A percentile compares a stretch with the other conserved stretches of the same genome.
Evolutionary conservation across 805 yeast species (phyloP).

Genomic region (Yarrowia sp.): DNA sequence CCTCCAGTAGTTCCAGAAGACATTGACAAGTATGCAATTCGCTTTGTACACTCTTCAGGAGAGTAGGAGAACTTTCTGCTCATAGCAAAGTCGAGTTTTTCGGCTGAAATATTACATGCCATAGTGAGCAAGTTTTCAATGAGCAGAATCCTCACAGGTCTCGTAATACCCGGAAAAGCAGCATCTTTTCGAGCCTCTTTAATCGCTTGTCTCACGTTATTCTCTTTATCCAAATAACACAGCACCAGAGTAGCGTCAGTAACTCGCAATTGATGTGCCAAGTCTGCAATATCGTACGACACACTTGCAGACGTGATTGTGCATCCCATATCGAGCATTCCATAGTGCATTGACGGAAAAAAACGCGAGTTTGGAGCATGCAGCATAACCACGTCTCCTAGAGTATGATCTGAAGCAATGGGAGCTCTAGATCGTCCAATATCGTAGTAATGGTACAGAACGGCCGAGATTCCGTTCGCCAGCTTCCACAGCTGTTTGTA

Average conservation of each 20-base stretch:
- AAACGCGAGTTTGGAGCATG: slow-evolving; percentile 9
- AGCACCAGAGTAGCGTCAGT: slow-evolving; percentile 7
- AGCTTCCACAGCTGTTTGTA: neutral
- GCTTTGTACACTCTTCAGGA: neutral
- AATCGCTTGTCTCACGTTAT: neutral
- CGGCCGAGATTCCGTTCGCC: neutral
- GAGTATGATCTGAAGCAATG: neutral
- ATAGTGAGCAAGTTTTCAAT: neutral
- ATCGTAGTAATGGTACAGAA: neutral
- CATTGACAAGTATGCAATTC: slow-evolving; percentile 37
- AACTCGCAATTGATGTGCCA: slow-evolving; percentile 27
- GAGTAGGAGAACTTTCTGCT: neutral
- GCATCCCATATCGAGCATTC: slow-evolving; percentile 21
- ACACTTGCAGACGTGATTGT: neutral
- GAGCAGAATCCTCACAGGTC: neutral
- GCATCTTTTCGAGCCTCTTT: slow-evolving; percentile 34
- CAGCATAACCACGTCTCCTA: neutral
- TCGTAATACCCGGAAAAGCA: slow-evolving; percentile 40
- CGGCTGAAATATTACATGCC: neutral
- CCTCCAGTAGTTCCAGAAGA: slow-evolving; percentile 48
- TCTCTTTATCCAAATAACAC: neutral
- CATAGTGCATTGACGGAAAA: slow-evolving; percentile 3
- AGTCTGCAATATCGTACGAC: neutral
- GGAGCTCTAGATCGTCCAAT: slow-evolving; percentile 6
- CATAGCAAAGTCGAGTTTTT: neutral